Evolutionary conservation across 495 filamentous ascomycete genomes (phyloP).

Genomic region (Aspergillus coremiiformis): DNA sequence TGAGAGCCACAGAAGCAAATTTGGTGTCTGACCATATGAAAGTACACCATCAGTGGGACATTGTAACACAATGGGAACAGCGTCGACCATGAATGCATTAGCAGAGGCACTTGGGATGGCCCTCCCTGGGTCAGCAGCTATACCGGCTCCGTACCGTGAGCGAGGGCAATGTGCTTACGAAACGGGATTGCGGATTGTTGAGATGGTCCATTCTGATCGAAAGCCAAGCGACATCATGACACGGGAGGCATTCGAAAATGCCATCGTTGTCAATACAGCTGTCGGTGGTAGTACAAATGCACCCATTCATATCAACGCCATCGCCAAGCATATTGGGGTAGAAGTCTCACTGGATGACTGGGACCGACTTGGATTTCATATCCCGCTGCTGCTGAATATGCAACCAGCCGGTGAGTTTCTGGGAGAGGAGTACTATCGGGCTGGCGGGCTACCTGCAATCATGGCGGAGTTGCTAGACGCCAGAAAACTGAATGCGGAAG

Average conservation of each 20-base stretch:
- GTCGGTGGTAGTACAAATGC: slow-evolving; percentile 52
- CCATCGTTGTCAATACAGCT: slow-evolving; percentile 45
- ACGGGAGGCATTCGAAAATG: slow-evolving; percentile 48
- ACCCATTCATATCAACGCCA: slow-evolving; percentile 48
- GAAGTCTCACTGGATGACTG: slow-evolving; percentile 46
- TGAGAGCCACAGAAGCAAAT: not conserved
- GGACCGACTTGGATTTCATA: slow-evolving; percentile 42
- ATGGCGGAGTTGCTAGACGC: slow-evolving; percentile 46
- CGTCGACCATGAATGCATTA: slow-evolving; percentile 51
- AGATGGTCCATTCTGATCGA: slow-evolving; percentile 46
- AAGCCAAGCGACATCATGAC: slow-evolving; percentile 53
- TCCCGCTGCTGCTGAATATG: slow-evolving; percentile 48
- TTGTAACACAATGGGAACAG: slow-evolving; percentile 53
- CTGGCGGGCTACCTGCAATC: slow-evolving; percentile 48
- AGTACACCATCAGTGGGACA: slow-evolving; percentile 47
- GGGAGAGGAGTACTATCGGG: slow-evolving; percentile 47
- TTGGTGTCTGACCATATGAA: slow-evolving; percentile 1
- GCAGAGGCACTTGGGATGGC: slow-evolving; percentile 52
- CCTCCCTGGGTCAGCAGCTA: slow-evolving; percentile 47
- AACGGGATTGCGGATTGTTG: slow-evolving; percentile 47
- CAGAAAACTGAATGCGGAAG: slow-evolving; percentile 33
- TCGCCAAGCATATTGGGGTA: slow-evolving; percentile 48
- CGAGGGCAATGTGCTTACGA: slow-evolving; percentile 47
- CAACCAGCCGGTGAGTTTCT: slow-evolving; percentile 47
- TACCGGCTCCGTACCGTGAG: slow-evolving; percentile 47